Base-by-base conservation (phyloP, 2,329 filamentous ascomycete species). In the Leptographium radiaticola region DNA sequence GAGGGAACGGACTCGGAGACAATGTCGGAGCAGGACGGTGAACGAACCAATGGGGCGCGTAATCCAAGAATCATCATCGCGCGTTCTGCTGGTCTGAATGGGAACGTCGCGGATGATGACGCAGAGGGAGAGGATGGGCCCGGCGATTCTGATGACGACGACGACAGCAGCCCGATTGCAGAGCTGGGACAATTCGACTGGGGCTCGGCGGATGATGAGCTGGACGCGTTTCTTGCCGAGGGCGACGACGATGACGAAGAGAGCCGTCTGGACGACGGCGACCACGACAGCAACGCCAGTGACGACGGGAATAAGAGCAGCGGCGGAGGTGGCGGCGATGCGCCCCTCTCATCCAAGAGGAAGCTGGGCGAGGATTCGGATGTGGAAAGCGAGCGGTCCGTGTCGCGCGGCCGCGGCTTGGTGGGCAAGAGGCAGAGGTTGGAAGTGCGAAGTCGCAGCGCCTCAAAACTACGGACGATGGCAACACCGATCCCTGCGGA, bases 141-240 rank as follows among this genome's bases (percentile, higher is more conserved):
- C 25, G 25, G 25, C 25, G 25, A 76, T 33, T 65, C 77, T 13
- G 67, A 66, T 11, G 74, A 77, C 49, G 72, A 64, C 46, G 72
- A 73, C 6, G 60, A 46, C 2, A 73, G 74, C 2, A 73, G 74
- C 18, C 79, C 77, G 2, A 77, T 81, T 57, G 76, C 81, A 51
- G 75, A 75, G 51, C 66, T 81, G 5, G 73, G 75, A 55, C 68
- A 71, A 15, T 80, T 84, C 53, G 76, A 87, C 63, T 84, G 82
- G 74, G 77, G 72, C 6, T 74, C 71, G 11, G 76, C 79, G 2
- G 83, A 89, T 59, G 82, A 86, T 55, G 89, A 94, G 62, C 70
- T 94, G 11, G 80, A 79, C 15, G 87, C 88, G 47, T 90, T 93
- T 60, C 70, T 93, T 59, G 77, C 76, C 11, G 70, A 71, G 7